Base-by-base conservation (phyloP, 2,329 filamentous ascomycete genomes). In the Penicillium sclerotiorum region DNA sequence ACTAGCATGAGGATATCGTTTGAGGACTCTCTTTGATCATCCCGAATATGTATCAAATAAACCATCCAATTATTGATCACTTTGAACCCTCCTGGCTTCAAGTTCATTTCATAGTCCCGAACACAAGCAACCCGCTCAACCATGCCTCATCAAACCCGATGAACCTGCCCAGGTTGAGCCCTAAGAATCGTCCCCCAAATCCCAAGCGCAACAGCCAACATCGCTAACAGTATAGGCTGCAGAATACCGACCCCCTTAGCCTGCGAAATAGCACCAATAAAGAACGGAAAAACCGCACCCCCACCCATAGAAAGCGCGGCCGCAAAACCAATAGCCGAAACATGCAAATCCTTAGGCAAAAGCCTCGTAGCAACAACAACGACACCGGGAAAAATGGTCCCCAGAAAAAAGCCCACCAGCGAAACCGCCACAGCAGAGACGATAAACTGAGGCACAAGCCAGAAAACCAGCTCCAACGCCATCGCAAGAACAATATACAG, bases 331-430 rank as follows among this genome's bases (percentile, higher is more conserved):
- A 93, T 88, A 2, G 83, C 84, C 13, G 81, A 82, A 41, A 92
- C 86, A 60, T 94, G 89, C 30, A 90, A 75, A 55, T 88, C 80
- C 35, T 76, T 78, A 0, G 88, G 88, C 2, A 93, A 73, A 6
- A 92, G 73, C 57, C 88, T 89, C 0, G 87, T 88, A 3, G 83
- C 82, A 1, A 82, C 82, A 4, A 90, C 84, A 18, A 93, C 80
- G 4, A 83, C 86, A 4, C 84, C 86, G 0, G 88, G 88, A 63
- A 90, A 92, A 30, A 92, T 70, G 0, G 89, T 89, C 0, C 89
- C 89, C 0, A 91, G 77, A 62, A 91, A 89, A 74, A 91, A 88
- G 0, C 89, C 89, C 50, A 90, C 77, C 1, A 90, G 72, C 0
- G 81, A 76, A 13, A 90, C 85, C 25, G 86, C 84, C 18, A 90